Percentiles rank a stretch among this genome's conserved stretches.
Evolutionary conservation across 148 eudicot species (phyloP).

Genomic region (Cornus kousa): DNA sequence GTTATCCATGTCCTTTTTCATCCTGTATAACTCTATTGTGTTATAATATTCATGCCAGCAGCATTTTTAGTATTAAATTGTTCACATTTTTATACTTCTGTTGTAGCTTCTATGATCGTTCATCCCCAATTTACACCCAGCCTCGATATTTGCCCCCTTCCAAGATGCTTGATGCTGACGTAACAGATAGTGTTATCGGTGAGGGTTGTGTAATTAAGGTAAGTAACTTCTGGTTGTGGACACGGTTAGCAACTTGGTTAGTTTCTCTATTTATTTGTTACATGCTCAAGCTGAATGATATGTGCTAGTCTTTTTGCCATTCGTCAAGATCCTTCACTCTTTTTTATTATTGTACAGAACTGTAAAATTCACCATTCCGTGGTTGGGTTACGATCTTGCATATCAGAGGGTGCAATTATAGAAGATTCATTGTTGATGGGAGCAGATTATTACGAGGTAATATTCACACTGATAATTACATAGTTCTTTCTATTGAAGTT

Average conservation of each 20-base stretch:
- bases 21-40: neutral
- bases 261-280: neutral
- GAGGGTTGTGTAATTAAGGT: conserved; percentile 99
- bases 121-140: conserved; percentile 94
- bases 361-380: conserved; percentile 97
- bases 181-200: conserved; percentile 93
- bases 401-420: conserved; percentile 88
- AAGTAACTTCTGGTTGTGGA: conserved; percentile 5
- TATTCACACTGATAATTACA: neutral
- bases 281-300: neutral
- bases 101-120: conserved; percentile 93
- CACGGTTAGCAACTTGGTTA: neutral
- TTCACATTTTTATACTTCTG: conserved; percentile 9
- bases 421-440: conserved; percentile 96
- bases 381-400: conserved; percentile 91
- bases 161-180: conserved; percentile 96
- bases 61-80: conserved; percentile 1
- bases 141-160: conserved; percentile 99
- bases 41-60: neutral
- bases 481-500: no score
- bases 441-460: conserved; percentile 98
- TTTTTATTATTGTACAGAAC: conserved; percentile 46
- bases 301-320: neutral
- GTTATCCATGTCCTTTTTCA: neutral
- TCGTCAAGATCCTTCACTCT: neutral